Base-by-base conservation (phyloP, 2,329 filamentous ascomycete species). In the Pseudocercospora cruenta region DNA sequence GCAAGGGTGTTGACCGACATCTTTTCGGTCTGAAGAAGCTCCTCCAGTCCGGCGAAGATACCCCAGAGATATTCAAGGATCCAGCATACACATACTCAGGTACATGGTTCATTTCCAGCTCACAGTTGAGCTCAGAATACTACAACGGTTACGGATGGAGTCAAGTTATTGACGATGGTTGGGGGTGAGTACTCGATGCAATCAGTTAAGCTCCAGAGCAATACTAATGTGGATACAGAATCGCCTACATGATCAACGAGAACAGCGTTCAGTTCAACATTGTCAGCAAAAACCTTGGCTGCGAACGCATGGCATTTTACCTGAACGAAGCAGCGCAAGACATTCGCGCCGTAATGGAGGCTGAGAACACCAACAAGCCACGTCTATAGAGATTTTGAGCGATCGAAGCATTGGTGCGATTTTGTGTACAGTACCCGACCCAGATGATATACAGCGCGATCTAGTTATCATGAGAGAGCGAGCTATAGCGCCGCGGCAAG, bases 201-300 rank as follows among this genome's bases (percentile, higher is more conserved):
- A 53, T 21, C 14, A 10, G 57, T 43, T 6, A 63, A 24, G 16
- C 3, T 22, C 8, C 3, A 24, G 21, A 62, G 21, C 6, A 1
- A 24, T 64, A 64, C 72, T 76, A 54, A 77, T 39, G n/a, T 10
- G 22, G 63, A 59, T 12, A 57, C 71, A 80, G 77, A 49, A 96
- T 99, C 77, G 95, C 95, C 45, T 99, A 99, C 80, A 99, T 99
- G 95, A 98, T 99, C 80, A 99, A 99, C 78, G 94, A 98, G 85
- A 96, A 97, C 81, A 96, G 93, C 80, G 86, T 99, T 70, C 95
- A 98, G 87, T 98, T 99, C 84, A 99, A 99, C 82, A 89, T 99
- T 72, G 94, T 96, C 71, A 95, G 91, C 78, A 99, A 98, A 86
- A 89, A 91, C 64, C 84, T 97, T 58, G 95, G 94, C 53, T 92